Evolutionary conservation across 148 eudicot genomes (phyloP), one percentile per base, ranked within the genome.

Genomic region (Chenopodium berlandieri): DNA sequence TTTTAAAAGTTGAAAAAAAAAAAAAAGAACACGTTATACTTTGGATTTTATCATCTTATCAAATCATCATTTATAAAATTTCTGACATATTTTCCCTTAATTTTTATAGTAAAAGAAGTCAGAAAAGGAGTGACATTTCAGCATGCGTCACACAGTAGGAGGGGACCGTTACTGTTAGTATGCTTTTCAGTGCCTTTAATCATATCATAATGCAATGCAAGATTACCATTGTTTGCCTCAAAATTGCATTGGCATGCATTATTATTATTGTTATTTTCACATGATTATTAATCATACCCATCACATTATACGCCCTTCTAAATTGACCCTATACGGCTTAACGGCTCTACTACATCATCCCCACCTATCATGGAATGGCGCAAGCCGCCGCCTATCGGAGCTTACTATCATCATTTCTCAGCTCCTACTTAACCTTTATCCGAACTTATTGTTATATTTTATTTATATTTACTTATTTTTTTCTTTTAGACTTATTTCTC

Each of bases 181-280:
- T 72, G 31, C 75, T 22, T 72, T 44, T 44, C 54, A 46, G 54
- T 46, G 75, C 75, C 71, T 73, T 46, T 68, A 68, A 68, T 68
- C 71, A 68, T 68, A 68, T 31, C 44, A 68, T 68, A 62, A 68
- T 68, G 40, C 37, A 30, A 31, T 25, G 32, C 31, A 25, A 27
- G 9, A 44, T 25, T 4, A 72, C n/a, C 31, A 58, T 76, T 22
- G 10, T 56, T 17, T 27, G 64, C 16, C 9, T 25, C 44, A 2
- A 23, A 75, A 20, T 54, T 58, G 78, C 66, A 54, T 75, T 50
- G 12, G 77, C 44, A 30, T 40, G 75, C 81, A 67, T 63, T 64
- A n/a, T 65, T 65, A 37, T 40, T 44, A 20, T 64, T 62, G 14
- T 30, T 6, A n/a, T 5, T 50, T 8, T 25, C 65, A n/a, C 80